Conservation (phyloP, 139 green algal genomes). For the Pseudopediastrum boryanum region DNA sequence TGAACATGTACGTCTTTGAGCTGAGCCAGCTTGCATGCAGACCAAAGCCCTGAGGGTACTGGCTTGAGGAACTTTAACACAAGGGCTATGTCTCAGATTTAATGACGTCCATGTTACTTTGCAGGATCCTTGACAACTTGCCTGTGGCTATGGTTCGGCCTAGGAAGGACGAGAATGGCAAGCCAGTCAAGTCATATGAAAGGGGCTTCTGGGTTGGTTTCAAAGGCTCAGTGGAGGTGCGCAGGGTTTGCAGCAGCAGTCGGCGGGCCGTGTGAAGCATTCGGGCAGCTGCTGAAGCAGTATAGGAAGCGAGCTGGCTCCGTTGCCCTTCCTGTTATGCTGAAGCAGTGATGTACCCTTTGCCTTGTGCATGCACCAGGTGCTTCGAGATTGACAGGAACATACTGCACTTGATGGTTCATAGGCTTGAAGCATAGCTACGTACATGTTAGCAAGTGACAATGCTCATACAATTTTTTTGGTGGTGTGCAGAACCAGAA, state of each 20-base stretch:
- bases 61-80: neutral
- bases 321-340: no score
- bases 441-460: no score
- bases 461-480: no score
- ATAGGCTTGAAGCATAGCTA: no score
- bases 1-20: constrained; percentile 89
- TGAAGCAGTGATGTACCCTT: no score
- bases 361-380: no score
- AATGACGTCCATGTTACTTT: neutral
- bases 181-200: constrained; percentile 92
- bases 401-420: no score
- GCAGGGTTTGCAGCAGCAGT: neutral
- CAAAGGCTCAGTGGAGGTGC: constrained; percentile 36
- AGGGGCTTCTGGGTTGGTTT: constrained; percentile 94
- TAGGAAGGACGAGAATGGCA: constrained; percentile 75
- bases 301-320: no score
- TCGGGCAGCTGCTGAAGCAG: no score
- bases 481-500: constrained; percentile 60
- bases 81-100: no score
- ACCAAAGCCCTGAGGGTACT: neutral
- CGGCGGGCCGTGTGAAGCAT: no score
- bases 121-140: constrained; percentile 98
- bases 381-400: no score
- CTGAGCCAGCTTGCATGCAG: neutral
- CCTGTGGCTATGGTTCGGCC: constrained; percentile 93